These are phyloP conservation scores for Psilocybe cubensis DNA, from an alignment of 768 basidiomycete genomes.

Conservation along the genomic window DNA sequence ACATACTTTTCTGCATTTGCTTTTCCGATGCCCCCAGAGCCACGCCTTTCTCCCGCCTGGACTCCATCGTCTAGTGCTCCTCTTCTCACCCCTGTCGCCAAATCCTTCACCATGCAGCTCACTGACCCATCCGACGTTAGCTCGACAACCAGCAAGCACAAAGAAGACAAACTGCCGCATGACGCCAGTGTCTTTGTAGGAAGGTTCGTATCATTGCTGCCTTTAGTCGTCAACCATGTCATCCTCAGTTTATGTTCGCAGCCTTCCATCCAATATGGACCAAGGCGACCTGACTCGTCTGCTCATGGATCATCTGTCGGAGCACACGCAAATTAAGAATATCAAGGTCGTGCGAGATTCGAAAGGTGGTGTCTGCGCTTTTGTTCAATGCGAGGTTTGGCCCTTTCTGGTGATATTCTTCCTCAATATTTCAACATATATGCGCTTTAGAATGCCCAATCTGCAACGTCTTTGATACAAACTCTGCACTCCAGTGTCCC, in stretches of 20 bases:
- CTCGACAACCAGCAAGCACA: slow-evolving; percentile 30
- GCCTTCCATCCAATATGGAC: slow-evolving; percentile 73
- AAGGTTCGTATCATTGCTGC: slow-evolving; percentile 50
- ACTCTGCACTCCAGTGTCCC: slow-evolving; percentile 58
- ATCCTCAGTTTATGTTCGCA: slow-evolving; percentile 26
- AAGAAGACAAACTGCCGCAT: slow-evolving; percentile 59
- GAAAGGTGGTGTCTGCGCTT: slow-evolving; percentile 81
- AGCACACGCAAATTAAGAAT: slow-evolving; percentile 64
- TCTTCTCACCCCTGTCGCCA: slow-evolving; percentile 31
- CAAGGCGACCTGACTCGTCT: slow-evolving; percentile 61
- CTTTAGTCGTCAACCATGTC: neutral
- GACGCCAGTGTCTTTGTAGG: slow-evolving; percentile 87
- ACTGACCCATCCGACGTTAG: slow-evolving; percentile 19
- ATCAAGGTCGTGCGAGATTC: slow-evolving; percentile 76
- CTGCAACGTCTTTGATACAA: slow-evolving; percentile 62
- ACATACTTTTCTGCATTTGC: slow-evolving; percentile 7
- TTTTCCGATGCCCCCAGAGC: slow-evolving; percentile 14
- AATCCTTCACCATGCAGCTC: slow-evolving; percentile 31
- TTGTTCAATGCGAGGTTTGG: slow-evolving; percentile 82
- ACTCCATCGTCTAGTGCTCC: slow-evolving; percentile 25
- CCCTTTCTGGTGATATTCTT: neutral
- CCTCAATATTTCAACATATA: slow-evolving; percentile 14
- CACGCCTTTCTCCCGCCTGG: slow-evolving; percentile 17
- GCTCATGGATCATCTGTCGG: slow-evolving; percentile 69
- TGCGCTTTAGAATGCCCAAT: slow-evolving; percentile 51